phyloP scores from a whole-genome alignment of 164 flowering plant genomes.

The Brasenia schreberi region DNA sequence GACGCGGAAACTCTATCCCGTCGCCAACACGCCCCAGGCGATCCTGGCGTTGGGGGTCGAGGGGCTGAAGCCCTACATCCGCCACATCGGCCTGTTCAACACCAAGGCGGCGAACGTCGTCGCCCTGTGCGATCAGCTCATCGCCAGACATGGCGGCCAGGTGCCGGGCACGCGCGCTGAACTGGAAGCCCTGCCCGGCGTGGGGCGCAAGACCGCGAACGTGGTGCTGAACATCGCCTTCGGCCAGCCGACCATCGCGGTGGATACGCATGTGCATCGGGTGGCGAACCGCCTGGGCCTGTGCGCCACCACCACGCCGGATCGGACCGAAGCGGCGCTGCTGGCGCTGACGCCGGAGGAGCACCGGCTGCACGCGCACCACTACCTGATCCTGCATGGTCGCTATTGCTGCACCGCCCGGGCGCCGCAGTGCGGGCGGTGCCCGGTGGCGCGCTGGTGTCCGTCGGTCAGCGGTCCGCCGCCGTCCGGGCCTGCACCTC shows the following conservation, averaged over 20 bases:
- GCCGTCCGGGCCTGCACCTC: too few relatives aligned
- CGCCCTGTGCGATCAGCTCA: neutral
- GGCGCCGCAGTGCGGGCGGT: neutral
- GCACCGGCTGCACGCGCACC: neutral
- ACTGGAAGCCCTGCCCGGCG: neutral
- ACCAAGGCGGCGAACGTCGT: conserved; percentile 1
- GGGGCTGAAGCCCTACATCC: neutral
- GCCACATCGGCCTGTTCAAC: neutral
- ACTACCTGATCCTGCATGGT: neutral
- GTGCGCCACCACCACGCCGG: neutral
- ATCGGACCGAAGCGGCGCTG: neutral
- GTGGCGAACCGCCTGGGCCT: neutral
- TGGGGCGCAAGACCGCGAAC: conserved; percentile 1
- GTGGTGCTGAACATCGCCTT: conserved; percentile 1
- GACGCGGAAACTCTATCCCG: neutral
- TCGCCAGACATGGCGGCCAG: neutral
- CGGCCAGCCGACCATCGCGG: conserved; percentile 1
- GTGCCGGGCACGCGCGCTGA: neutral
- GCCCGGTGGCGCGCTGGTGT: neutral
- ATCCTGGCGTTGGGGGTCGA: neutral
- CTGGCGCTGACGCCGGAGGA: neutral
- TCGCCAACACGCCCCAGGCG: neutral
- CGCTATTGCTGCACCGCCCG: neutral
- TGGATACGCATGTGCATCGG: neutral
- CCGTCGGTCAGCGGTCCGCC: neutral